phyloP scores from a whole-genome alignment of 2,329 filamentous ascomycete genomes.

The Huntiella moniliformis region DNA sequence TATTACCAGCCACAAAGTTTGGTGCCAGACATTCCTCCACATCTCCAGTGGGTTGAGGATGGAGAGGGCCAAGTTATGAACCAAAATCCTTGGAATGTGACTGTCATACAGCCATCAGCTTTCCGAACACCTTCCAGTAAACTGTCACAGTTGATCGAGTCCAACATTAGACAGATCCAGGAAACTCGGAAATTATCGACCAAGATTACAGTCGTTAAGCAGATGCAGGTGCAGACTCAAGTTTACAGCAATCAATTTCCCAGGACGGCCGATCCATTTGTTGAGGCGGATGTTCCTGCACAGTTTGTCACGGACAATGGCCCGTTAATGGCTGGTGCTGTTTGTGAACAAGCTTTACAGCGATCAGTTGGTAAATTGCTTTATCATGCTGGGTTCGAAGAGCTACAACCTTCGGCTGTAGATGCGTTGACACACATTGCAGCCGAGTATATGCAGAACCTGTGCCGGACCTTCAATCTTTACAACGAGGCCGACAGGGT shows the following conservation, averaged over 20 bases:
- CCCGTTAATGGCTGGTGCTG: conserved; percentile 66
- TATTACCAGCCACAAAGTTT: conserved; percentile 82
- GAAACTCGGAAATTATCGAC: conserved; percentile 90
- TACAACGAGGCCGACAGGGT: conserved; percentile 57
- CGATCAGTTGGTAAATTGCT: conserved; percentile 87
- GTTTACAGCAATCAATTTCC: conserved; percentile 97
- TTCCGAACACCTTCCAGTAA: conserved; percentile 60
- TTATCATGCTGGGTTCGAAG: conserved; percentile 91
- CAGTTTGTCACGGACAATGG: conserved; percentile 79
- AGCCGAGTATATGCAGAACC: conserved; percentile 72
- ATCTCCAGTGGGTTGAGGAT: conserved; percentile 76
- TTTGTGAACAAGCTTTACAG: conserved; percentile 69
- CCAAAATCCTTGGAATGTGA: conserved; percentile 67
- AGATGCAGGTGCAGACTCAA: conserved; percentile 97
- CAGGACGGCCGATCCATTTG: conserved; percentile 82
- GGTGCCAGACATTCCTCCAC: conserved; percentile 65
- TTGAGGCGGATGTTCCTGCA: conserved; percentile 71
- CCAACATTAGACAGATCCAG: conserved; percentile 87
- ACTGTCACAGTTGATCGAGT: conserved; percentile 63
- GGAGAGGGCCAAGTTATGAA: conserved; percentile 76
- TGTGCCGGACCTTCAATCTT: conserved; percentile 58
- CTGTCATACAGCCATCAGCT: conserved; percentile 52
- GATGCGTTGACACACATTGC: conserved; percentile 82
- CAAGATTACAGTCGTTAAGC: conserved; percentile 94
- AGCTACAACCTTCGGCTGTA: conserved; percentile 84